Conservation (phyloP, 2,329 filamentous ascomycete genomes). For the Grosmannia huntii region DNA sequence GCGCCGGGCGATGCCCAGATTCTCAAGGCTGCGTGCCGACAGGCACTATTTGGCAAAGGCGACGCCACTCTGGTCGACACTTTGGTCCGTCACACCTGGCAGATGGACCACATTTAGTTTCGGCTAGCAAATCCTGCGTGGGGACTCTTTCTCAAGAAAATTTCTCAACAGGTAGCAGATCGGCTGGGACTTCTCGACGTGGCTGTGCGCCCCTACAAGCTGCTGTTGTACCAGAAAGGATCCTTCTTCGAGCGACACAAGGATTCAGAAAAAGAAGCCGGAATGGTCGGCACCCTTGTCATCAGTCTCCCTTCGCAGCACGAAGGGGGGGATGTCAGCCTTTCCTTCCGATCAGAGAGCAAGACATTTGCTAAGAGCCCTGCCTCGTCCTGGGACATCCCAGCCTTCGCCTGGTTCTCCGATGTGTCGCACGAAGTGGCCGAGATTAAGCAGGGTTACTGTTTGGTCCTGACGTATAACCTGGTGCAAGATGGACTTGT, state of each 20-base stretch:
- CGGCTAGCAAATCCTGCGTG: constrained; percentile 24
- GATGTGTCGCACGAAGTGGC: constrained; percentile 35
- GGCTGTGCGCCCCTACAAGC: constrained; percentile 24
- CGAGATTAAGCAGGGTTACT: constrained; percentile 27
- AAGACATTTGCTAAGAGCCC: constrained; percentile 20
- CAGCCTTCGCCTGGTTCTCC: constrained; percentile 24
- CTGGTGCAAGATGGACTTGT: constrained; percentile 19
- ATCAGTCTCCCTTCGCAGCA: constrained; percentile 32
- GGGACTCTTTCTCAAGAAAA: constrained; percentile 15
- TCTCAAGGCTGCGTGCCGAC: background rate
- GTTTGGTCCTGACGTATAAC: constrained; percentile 35
- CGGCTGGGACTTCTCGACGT: constrained; percentile 18
- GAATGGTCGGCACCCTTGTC: constrained; percentile 34
- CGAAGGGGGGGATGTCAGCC: constrained; percentile 26
- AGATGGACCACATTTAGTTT: constrained; percentile 25
- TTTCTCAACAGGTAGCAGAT: constrained; percentile 14
- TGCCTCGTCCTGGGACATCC: background rate
- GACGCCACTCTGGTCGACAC: constrained; percentile 24
- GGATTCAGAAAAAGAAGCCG: constrained; percentile 29
- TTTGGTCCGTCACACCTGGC: constrained; percentile 24
- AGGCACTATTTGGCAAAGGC: constrained; percentile 24
- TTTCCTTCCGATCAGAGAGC: constrained; percentile 21
- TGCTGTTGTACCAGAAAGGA: constrained; percentile 32
- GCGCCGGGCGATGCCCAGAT: background rate
- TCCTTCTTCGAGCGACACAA: constrained; percentile 32